Percentiles rank a stretch among this genome's conserved stretches.
Conservation (phyloP, 1,284 basidiomycete species). For the Agaricales sp. region DNA sequence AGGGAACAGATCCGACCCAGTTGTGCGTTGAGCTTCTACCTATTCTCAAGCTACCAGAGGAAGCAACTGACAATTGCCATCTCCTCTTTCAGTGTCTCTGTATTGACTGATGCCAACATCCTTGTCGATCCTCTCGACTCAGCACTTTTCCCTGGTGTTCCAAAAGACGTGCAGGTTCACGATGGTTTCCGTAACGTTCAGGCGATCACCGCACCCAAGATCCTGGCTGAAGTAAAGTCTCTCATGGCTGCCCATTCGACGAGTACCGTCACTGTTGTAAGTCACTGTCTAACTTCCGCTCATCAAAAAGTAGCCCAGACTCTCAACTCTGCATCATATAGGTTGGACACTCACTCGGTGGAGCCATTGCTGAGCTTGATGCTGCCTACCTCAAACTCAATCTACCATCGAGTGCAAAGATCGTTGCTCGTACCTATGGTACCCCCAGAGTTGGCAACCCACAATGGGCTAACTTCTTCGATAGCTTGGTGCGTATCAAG, state of each 20-base stretch:
- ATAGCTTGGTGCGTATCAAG: slow-evolving; percentile 21
- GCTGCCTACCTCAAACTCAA: slow-evolving; percentile 38
- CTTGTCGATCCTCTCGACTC: slow-evolving; percentile 24
- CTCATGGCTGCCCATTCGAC: slow-evolving; percentile 24
- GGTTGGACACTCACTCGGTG: slow-evolving; percentile 49
- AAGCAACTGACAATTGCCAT: slow-evolving; percentile 6
- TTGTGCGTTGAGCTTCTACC: slow-evolving; percentile 19
- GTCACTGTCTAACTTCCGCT: slow-evolving; percentile 11
- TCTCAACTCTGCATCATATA: too few species aligned
- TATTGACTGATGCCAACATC: slow-evolving; percentile 38
- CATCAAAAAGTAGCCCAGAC: too few species aligned
- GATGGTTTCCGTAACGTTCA: slow-evolving; percentile 39
- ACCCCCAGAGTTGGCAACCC: slow-evolving; percentile 25
- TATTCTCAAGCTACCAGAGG: background rate
- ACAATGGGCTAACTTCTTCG: slow-evolving; percentile 27
- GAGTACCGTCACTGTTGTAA: slow-evolving; percentile 24
- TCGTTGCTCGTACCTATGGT: slow-evolving; percentile 39
- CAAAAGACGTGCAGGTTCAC: slow-evolving; percentile 29
- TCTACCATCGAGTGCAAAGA: slow-evolving; percentile 26
- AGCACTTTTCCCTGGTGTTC: slow-evolving; percentile 37
- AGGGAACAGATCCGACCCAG: slow-evolving; percentile 41
- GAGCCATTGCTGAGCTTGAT: slow-evolving; percentile 44
- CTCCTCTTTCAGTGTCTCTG: slow-evolving; percentile 23
- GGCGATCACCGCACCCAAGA: slow-evolving; percentile 24
- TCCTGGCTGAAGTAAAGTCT: slow-evolving; percentile 28